Evolutionary conservation across 371 early-diverging fungal genomes (phyloP).

Genomic region (Haplosporangium sp.): DNA sequence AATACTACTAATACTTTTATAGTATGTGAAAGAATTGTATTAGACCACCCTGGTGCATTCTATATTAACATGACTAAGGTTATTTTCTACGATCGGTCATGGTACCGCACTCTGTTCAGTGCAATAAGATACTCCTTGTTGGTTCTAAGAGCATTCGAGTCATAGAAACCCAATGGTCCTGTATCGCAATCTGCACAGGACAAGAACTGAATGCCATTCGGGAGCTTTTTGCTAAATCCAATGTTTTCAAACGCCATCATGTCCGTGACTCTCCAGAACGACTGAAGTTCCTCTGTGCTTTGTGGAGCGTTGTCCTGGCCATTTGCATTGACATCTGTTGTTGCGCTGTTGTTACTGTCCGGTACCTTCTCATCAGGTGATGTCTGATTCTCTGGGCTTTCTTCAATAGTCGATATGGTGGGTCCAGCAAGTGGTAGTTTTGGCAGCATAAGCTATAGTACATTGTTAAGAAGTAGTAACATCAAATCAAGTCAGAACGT

Average conservation of each 20-base stretch:
- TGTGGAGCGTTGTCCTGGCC: too few relatives aligned
- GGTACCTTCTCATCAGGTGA: not conserved
- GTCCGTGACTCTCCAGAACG: slow-evolving; percentile 69
- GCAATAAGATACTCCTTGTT: slow-evolving; percentile 65
- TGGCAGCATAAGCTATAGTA: slow-evolving; percentile 51
- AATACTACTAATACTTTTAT: too few relatives aligned
- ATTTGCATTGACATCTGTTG: not conserved
- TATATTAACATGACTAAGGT: not conserved
- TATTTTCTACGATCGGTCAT: slow-evolving; percentile 18
- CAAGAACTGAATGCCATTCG: slow-evolving; percentile 68
- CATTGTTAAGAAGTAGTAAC: not conserved
- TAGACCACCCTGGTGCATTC: not conserved
- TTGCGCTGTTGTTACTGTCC: not conserved
- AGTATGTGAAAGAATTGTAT: not conserved
- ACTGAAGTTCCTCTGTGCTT: slow-evolving; percentile 25
- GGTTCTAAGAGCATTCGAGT: slow-evolving; percentile 17
- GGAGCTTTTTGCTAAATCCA: slow-evolving; percentile 77
- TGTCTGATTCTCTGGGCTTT: slow-evolving; percentile 17
- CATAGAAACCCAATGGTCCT: slow-evolving; percentile 82
- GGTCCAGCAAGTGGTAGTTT: slow-evolving; percentile 42
- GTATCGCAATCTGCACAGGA: slow-evolving; percentile 87
- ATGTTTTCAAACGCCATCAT: slow-evolving; percentile 85
- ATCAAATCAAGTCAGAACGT: too few relatives aligned
- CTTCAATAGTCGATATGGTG: slow-evolving; percentile 25
- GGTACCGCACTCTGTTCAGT: slow-evolving; percentile 64